Evolutionary conservation across 2,329 filamentous ascomycete species (phyloP).

Genomic region (Phialophora macrospora): DNA sequence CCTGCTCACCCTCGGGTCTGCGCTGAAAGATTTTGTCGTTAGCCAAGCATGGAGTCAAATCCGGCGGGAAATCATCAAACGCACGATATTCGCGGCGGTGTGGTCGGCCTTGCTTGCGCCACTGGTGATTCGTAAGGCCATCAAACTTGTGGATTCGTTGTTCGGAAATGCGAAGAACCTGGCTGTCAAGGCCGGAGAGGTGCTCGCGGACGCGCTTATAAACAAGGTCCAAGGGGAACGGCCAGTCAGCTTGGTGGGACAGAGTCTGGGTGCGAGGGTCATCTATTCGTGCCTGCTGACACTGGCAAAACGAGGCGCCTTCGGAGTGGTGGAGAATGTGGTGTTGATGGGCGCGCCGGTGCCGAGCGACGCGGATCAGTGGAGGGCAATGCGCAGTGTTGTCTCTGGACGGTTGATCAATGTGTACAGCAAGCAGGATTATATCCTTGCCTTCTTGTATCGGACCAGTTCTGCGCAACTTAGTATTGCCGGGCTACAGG

Average conservation of each 20-base stretch:
- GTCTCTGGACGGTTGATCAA: slow-evolving; percentile 78
- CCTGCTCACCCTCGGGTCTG: slow-evolving; percentile 70
- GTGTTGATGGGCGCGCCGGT: slow-evolving; percentile 75
- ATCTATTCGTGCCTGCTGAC: slow-evolving; percentile 75
- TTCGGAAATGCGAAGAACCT: slow-evolving; percentile 71
- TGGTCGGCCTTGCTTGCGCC: slow-evolving; percentile 60
- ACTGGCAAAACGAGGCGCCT: slow-evolving; percentile 73
- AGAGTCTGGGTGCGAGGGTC: slow-evolving; percentile 72
- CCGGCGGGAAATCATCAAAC: slow-evolving; percentile 72
- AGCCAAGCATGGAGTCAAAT: slow-evolving; percentile 71
- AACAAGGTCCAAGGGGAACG: slow-evolving; percentile 75
- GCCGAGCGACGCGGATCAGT: slow-evolving; percentile 68
- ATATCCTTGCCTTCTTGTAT: slow-evolving; percentile 80
- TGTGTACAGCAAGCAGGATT: slow-evolving; percentile 79
- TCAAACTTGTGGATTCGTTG: slow-evolving; percentile 71
- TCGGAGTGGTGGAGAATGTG: slow-evolving; percentile 76
- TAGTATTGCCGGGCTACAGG: slow-evolving; percentile 76
- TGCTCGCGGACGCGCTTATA: slow-evolving; percentile 74
- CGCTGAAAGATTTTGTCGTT: slow-evolving; percentile 72
- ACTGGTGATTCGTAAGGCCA: slow-evolving; percentile 62
- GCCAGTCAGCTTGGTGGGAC: slow-evolving; percentile 73
- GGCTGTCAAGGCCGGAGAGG: slow-evolving; percentile 72
- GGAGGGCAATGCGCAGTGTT: slow-evolving; percentile 71
- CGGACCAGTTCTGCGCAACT: slow-evolving; percentile 74
- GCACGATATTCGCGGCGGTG: slow-evolving; percentile 63